Evolutionary conservation across 192 early-diverging fungal genomes (phyloP).

Genomic region (Chytriomyces sp.): DNA sequence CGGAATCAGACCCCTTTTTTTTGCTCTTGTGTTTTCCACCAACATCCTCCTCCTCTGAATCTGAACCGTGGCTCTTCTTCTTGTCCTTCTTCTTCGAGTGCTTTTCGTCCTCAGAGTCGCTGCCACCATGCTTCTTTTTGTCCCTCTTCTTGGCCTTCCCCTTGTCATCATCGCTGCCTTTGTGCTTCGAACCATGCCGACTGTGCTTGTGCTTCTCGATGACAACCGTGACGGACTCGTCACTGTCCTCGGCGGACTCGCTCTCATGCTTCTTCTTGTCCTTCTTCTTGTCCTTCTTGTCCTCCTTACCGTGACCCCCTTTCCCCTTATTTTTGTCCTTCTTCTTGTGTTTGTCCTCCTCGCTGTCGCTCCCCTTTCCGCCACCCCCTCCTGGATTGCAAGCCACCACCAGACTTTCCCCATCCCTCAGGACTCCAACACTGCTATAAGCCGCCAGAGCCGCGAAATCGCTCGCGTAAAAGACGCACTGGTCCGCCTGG

Average conservation of each 20-base stretch:
- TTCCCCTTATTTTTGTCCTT: conserved; percentile 7
- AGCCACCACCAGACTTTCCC: conserved; percentile 31
- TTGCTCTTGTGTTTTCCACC: conserved; percentile 7
- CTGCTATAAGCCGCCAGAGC: conserved; percentile 24
- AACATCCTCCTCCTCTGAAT: neutral
- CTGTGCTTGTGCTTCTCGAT: neutral
- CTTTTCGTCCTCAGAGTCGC: neutral
- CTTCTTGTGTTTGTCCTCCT: too few relatives aligned
- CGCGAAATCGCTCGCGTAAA: conserved; percentile 35
- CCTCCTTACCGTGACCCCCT: too few relatives aligned
- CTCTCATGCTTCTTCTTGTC: neutral
- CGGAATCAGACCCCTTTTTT: neutral
- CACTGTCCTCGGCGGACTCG: neutral
- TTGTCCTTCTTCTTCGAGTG: conserved; percentile 3
- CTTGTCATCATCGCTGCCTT: conserved; percentile 20
- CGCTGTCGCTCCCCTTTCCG: too few relatives aligned
- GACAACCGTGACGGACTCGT: neutral
- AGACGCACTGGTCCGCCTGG: conserved; percentile 8
- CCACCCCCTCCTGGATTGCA: conserved; percentile 15
- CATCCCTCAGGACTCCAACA: conserved; percentile 35
- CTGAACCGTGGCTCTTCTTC: neutral
- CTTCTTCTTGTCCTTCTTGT: too few relatives aligned
- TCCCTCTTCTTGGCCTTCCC: conserved; percentile 2
- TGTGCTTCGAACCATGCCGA: neutral
- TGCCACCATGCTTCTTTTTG: conserved; percentile 3